phyloP scores from a whole-genome alignment of 2,329 filamentous ascomycete species.

The Stemphylium lycopersici region DNA sequence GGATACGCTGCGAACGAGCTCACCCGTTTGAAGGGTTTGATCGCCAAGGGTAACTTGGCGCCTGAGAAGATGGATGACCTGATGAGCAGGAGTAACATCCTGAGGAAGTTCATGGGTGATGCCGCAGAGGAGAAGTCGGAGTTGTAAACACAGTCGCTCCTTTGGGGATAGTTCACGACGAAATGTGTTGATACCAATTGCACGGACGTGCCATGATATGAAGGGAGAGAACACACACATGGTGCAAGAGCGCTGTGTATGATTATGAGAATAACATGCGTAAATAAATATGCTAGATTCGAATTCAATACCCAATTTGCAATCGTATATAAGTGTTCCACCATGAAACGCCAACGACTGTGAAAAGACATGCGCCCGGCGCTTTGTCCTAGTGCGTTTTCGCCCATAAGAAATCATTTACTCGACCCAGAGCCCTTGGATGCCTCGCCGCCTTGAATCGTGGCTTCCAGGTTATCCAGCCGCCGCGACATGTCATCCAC shows the following conservation, averaged over 20 bases:
- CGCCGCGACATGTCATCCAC: constrained; percentile 94
- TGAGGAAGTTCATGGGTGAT: constrained; percentile 73
- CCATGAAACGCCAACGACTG: background rate
- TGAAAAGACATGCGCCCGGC: background rate
- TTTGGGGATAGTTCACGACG: background rate
- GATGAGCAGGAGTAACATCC: constrained; percentile 83
- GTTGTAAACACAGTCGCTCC: constrained; percentile 60
- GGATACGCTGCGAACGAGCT: constrained; percentile 87
- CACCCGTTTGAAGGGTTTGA: constrained; percentile 75
- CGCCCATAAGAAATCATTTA: constrained; percentile 18
- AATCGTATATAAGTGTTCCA: background rate
- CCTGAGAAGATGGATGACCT: constrained; percentile 89
- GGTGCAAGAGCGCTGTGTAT: constrained; percentile 16
- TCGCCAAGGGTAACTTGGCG: constrained; percentile 85
- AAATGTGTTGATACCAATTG: background rate
- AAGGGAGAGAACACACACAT: background rate
- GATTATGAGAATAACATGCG: constrained; percentile 22
- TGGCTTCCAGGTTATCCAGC: constrained; percentile 80
- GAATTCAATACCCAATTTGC: constrained; percentile 8
- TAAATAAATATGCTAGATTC: background rate
- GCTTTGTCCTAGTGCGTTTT: background rate
- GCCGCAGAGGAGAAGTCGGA: constrained; percentile 69
- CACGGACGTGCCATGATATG: background rate
- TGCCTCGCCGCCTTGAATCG: constrained; percentile 64
- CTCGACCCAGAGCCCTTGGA: constrained; percentile 33